phyloP scores from a whole-genome alignment of 2,329 filamentous ascomycete species.

The Immersiporthe knoxdaviesiana region DNA sequence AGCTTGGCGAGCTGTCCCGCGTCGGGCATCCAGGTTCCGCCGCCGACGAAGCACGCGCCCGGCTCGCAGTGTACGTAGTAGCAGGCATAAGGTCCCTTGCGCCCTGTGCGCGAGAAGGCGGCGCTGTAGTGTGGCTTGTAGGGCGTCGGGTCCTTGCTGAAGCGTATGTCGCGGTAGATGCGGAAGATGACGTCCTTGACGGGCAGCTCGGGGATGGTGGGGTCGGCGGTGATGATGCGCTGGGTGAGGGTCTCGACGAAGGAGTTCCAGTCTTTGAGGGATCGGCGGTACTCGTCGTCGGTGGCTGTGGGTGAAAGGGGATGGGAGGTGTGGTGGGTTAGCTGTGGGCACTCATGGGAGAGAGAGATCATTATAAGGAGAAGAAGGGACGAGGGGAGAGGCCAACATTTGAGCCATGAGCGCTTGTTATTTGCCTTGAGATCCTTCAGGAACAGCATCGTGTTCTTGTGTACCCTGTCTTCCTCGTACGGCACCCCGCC shows the following conservation, averaged over 20 bases:
- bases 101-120: conserved; percentile 84
- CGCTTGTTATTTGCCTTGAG: conserved; percentile 63
- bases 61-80: conserved; percentile 89
- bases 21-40: conserved; percentile 82
- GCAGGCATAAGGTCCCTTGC: conserved; percentile 84
- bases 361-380: too few relatives aligned
- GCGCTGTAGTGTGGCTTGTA: conserved; percentile 90
- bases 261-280: conserved; percentile 79
- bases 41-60: conserved; percentile 71
- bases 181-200: conserved; percentile 85
- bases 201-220: conserved; percentile 84
- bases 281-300: conserved; percentile 76
- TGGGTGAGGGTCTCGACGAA: conserved; percentile 76
- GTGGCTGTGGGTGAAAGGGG: conserved; percentile 58
- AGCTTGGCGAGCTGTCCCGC: conserved; percentile 66
- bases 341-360: neutral
- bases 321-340: conserved; percentile 10
- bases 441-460: conserved; percentile 59
- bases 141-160: conserved; percentile 81
- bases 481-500: conserved; percentile 55
- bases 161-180: conserved; percentile 85
- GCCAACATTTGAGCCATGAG: conserved; percentile 60
- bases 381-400: too few relatives aligned
- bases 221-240: conserved; percentile 72
- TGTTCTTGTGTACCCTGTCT: conserved; percentile 59